These are phyloP conservation scores for Collybiopsis confluens DNA, from an alignment of 768 basidiomycete genomes.

Conservation along the genomic window DNA sequence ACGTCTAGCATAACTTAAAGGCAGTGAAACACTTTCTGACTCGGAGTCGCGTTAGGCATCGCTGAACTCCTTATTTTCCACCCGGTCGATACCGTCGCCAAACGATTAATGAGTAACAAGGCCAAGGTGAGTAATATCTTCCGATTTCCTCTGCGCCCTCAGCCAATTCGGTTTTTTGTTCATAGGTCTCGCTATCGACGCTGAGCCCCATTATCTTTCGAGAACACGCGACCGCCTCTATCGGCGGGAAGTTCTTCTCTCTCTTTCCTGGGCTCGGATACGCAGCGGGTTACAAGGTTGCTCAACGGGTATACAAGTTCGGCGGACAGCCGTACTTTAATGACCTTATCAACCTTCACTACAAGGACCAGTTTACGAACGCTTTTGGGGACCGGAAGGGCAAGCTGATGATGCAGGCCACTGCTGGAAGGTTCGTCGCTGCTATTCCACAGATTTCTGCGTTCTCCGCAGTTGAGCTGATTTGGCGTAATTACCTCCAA, in stretches of 20 bases:
- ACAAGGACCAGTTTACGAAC: slow-evolving; percentile 76
- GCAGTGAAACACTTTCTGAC: no score
- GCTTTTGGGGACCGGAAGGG: slow-evolving; percentile 92
- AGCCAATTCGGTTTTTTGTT: not conserved
- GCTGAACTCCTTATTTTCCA: slow-evolving; percentile 95
- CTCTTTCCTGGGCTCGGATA: slow-evolving; percentile 99
- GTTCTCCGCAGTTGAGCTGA: not conserved
- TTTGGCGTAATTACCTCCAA: slow-evolving; percentile 8
- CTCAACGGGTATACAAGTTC: slow-evolving; percentile 95
- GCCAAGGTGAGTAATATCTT: slow-evolving; percentile 47
- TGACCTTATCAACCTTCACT: slow-evolving; percentile 81
- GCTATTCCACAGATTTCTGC: not conserved
- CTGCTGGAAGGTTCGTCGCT: slow-evolving; percentile 76
- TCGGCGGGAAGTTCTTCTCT: slow-evolving; percentile 71
- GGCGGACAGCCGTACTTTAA: slow-evolving; percentile 98
- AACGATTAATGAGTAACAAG: slow-evolving; percentile 98
- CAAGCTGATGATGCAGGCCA: slow-evolving; percentile 93
- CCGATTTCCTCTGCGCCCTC: no score
- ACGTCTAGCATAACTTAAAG: no score
- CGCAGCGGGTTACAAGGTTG: slow-evolving; percentile 95
- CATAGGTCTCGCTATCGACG: slow-evolving; percentile 57
- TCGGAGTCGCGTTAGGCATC: slow-evolving; percentile 52
- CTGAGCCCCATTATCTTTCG: slow-evolving; percentile 84
- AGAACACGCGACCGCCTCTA: slow-evolving; percentile 66
- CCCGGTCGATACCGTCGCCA: slow-evolving; percentile 97